Conservation (phyloP, 257 asterid species). For the Linaria vulgaris region DNA sequence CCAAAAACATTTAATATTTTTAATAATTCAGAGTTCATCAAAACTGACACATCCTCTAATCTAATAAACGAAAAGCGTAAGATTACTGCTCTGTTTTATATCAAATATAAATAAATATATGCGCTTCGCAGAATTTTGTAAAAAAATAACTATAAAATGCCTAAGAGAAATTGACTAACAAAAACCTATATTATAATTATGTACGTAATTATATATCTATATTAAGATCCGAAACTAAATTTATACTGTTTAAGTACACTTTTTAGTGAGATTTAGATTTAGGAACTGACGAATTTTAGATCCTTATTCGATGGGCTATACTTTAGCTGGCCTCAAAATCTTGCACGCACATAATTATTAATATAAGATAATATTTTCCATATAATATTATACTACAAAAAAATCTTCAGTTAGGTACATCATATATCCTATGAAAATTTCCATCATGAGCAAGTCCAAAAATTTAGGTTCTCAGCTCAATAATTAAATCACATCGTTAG, state of each 20-base stretch:
- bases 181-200: no score
- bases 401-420: conserved; percentile 20
- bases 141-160: neutral
- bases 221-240: no score
- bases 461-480: conserved; percentile 10
- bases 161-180: neutral
- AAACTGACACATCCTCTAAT: neutral
- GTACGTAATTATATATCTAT: no score
- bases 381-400: neutral
- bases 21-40: neutral
- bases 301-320: no score
- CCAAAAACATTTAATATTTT: neutral
- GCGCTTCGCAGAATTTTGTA: neutral
- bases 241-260: no score
- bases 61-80: neutral
- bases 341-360: no score
- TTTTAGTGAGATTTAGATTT: no score
- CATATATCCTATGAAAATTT: conserved; percentile 5
- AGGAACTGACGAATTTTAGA: no score
- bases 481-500: conserved; percentile 4
- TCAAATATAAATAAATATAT: neutral
- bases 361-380: no score
- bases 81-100: neutral
- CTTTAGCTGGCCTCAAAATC: no score
- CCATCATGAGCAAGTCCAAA: conserved; percentile 4